phyloP scores from a whole-genome alignment of 129 eudicot genomes.

The Calendula officinalis region DNA sequence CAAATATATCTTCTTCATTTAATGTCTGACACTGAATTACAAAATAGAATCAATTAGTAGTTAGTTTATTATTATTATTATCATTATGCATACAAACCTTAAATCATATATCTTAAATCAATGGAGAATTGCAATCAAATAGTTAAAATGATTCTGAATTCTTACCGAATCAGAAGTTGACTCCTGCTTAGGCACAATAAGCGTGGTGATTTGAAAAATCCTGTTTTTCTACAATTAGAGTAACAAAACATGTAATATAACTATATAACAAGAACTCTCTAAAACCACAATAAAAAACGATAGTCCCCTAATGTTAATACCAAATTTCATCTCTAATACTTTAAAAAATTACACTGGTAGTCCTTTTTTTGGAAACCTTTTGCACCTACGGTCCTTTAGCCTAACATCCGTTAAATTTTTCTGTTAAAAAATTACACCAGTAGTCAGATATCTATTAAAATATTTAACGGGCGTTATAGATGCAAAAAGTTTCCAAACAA shows the following conservation, averaged over 20 bases:
- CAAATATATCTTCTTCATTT: constrained; percentile 96
- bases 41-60: constrained; percentile 18
- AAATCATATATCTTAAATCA: background rate
- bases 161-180: constrained; percentile 97
- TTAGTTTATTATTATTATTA: constrained; percentile 2
- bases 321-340: too few relatives aligned
- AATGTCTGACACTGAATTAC: constrained; percentile 82
- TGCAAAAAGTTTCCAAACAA: background rate
- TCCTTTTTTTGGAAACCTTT: too few relatives aligned
- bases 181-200: constrained; percentile 93
- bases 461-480: too few relatives aligned
- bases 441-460: too few relatives aligned
- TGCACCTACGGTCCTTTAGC: too few relatives aligned
- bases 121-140: constrained; percentile 1
- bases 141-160: constrained; percentile 12
- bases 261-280: constrained; percentile 3
- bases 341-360: too few relatives aligned
- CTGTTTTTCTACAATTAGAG: constrained; percentile 73
- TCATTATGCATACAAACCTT: background rate
- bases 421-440: too few relatives aligned
- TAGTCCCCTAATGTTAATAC: too few relatives aligned
- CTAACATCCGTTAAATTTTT: too few relatives aligned
- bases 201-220: constrained; percentile 78
- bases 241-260: constrained; percentile 21
- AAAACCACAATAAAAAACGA: constrained; percentile 10